A percentile compares a stretch with the other conserved stretches of the same genome.
Conservation (phyloP, 192 early-diverging fungal species). For the Entomortierella beljakovae region DNA sequence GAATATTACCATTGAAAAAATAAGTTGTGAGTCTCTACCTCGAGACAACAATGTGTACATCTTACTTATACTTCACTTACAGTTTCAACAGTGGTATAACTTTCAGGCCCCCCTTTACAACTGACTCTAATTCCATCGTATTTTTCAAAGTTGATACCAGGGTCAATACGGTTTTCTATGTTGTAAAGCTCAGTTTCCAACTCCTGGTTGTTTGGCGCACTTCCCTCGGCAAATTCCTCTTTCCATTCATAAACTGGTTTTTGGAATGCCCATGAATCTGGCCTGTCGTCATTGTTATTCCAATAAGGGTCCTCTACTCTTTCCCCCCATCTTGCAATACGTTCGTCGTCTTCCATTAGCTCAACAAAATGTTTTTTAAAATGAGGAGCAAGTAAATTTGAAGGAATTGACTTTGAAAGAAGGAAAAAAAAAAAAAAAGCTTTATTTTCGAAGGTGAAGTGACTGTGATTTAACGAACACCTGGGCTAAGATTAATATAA, state of each 20-base stretch:
- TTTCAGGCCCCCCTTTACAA: conserved; percentile 66
- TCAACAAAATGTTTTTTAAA: not conserved
- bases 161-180: conserved; percentile 62
- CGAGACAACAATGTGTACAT: not conserved
- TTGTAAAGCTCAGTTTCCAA: conserved; percentile 74
- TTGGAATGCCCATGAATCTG: conserved; percentile 56
- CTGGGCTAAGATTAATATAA: conserved; percentile 27
- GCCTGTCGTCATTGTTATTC: not conserved
- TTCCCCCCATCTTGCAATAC: conserved; percentile 9
- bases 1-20: not conserved
- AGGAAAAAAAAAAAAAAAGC: not conserved
- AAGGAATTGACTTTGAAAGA: not conserved
- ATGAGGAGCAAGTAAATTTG: not conserved
- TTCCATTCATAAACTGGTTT: conserved; percentile 65
- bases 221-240: conserved; percentile 64
- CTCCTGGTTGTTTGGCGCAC: conserved; percentile 67
- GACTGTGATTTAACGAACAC: conserved; percentile 2
- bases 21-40: not conserved
- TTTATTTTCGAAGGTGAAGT: not conserved
- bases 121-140: conserved; percentile 80
- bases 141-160: conserved; percentile 80
- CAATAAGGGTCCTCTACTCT: not conserved
- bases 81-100: conserved; percentile 61
- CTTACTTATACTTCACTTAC: conserved; percentile 18
- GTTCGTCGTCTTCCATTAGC: not conserved